Conservation (phyloP, 2,329 filamentous ascomycete genomes). For the Botrytis aclada region DNA sequence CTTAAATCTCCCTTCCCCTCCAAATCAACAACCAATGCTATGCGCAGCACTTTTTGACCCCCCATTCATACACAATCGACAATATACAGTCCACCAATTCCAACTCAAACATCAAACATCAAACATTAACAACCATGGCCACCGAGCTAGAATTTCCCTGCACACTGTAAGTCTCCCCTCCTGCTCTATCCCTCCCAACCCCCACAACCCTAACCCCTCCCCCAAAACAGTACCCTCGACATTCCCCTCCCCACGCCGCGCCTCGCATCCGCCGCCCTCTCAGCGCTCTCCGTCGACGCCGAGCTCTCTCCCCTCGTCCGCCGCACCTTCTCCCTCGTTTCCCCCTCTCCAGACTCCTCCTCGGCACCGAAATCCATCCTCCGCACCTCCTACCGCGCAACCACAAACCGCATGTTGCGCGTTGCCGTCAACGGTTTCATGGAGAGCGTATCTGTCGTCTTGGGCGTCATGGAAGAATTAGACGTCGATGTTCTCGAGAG, state of each 20-base stretch:
- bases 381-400: slow-evolving; percentile 63
- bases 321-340: slow-evolving; percentile 61
- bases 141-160: slow-evolving; percentile 56
- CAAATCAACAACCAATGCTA: not conserved
- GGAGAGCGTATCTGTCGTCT: slow-evolving; percentile 78
- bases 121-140: slow-evolving; percentile 5
- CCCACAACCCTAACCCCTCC: not conserved
- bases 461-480: slow-evolving; percentile 87
- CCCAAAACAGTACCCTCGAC: slow-evolving; percentile 31
- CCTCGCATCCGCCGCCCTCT: slow-evolving; percentile 72
- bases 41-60: slow-evolving; percentile 10
- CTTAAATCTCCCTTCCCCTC: not conserved
- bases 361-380: slow-evolving; percentile 1
- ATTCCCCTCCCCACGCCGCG: slow-evolving; percentile 74
- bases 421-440: slow-evolving; percentile 97
- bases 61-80: not conserved
- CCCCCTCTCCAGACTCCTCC: slow-evolving; percentile 23
- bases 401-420: slow-evolving; percentile 93
- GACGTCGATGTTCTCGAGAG: slow-evolving; percentile 74
- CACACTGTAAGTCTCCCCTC: slow-evolving; percentile 51
- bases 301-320: slow-evolving; percentile 84
- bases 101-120: not conserved
- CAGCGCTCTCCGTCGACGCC: slow-evolving; percentile 76
- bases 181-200: not conserved
- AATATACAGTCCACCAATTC: not conserved